Evolutionary conservation across 2,329 filamentous ascomycete species (phyloP).

Genomic region (Chaetomiaceae sp.): DNA sequence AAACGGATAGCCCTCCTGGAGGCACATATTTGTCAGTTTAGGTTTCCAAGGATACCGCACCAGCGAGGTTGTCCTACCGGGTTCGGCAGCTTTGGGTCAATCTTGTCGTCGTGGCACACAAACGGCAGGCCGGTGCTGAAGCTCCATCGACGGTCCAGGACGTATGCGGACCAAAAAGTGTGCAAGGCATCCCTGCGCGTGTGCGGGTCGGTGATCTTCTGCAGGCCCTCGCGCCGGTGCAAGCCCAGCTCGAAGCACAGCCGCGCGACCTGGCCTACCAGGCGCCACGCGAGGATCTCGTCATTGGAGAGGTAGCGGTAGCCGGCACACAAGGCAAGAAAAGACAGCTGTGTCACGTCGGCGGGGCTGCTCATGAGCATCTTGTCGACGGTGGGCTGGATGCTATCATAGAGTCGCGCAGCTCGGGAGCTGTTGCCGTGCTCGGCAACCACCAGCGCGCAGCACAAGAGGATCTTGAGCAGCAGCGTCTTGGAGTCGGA

Average conservation of each 20-base stretch:
- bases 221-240: slow-evolving; percentile 71
- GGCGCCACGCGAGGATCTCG: slow-evolving; percentile 78
- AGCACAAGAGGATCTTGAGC: slow-evolving; percentile 80
- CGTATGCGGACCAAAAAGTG: slow-evolving; percentile 83
- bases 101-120: slow-evolving; percentile 77
- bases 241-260: slow-evolving; percentile 77
- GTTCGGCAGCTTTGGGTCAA: slow-evolving; percentile 72
- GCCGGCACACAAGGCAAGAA: slow-evolving; percentile 49
- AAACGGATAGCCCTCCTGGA: slow-evolving; percentile 57
- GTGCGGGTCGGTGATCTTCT: slow-evolving; percentile 62
- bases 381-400: slow-evolving; percentile 66
- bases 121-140: slow-evolving; percentile 87
- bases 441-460: slow-evolving; percentile 70
- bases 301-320: slow-evolving; percentile 85
- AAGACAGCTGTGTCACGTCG: slow-evolving; percentile 44
- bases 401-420: slow-evolving; percentile 67
- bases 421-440: slow-evolving; percentile 74
- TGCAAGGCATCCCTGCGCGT: slow-evolving; percentile 64
- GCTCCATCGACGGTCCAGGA: slow-evolving; percentile 80
- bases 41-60: background rate
- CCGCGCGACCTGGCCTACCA: slow-evolving; percentile 77
- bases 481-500: slow-evolving; percentile 56
- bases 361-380: slow-evolving; percentile 53
- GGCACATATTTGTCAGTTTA: background rate
- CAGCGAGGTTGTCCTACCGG: slow-evolving; percentile 58